These are phyloP conservation scores for Podaxis sp. DNA, from an alignment of 768 basidiomycete genomes.

Conservation along the genomic window DNA sequence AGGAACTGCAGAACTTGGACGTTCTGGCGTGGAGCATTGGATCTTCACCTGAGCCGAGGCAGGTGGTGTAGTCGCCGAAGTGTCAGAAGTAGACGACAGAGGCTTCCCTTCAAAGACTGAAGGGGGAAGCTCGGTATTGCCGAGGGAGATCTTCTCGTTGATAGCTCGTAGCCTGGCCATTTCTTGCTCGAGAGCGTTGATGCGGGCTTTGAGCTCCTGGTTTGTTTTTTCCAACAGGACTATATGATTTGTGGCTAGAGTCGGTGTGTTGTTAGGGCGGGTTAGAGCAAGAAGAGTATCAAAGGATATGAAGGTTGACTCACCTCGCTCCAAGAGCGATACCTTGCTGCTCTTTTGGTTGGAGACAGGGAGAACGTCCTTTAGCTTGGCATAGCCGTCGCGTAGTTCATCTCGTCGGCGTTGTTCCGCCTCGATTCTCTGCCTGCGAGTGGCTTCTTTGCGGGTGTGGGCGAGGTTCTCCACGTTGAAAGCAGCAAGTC, in stretches of 20 bases:
- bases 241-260: constrained; percentile 75
- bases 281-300: constrained; percentile 11
- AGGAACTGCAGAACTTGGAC: constrained; percentile 47
- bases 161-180: constrained; percentile 65
- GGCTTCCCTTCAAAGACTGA: constrained; percentile 45
- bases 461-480: constrained; percentile 73
- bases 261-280: constrained; percentile 2
- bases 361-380: constrained; percentile 80
- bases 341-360: constrained; percentile 93
- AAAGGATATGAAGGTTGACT: constrained; percentile 18
- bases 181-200: constrained; percentile 63
- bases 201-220: constrained; percentile 64
- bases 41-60: constrained; percentile 51
- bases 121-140: constrained; percentile 53
- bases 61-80: constrained; percentile 30
- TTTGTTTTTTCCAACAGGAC: constrained; percentile 67
- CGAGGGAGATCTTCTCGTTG: constrained; percentile 82
- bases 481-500: constrained; percentile 44
- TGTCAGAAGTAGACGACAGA: constrained; percentile 53
- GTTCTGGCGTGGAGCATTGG: constrained; percentile 60
- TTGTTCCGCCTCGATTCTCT: constrained; percentile 89
- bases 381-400: constrained; percentile 85
- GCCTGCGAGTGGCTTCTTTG: constrained; percentile 80
- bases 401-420: constrained; percentile 83
- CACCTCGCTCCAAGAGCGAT: constrained; percentile 83